Percentiles rank a stretch among this genome's conserved stretches.
Conservation (phyloP, 768 basidiomycete species). For the Asterophora lycoperdoides region DNA sequence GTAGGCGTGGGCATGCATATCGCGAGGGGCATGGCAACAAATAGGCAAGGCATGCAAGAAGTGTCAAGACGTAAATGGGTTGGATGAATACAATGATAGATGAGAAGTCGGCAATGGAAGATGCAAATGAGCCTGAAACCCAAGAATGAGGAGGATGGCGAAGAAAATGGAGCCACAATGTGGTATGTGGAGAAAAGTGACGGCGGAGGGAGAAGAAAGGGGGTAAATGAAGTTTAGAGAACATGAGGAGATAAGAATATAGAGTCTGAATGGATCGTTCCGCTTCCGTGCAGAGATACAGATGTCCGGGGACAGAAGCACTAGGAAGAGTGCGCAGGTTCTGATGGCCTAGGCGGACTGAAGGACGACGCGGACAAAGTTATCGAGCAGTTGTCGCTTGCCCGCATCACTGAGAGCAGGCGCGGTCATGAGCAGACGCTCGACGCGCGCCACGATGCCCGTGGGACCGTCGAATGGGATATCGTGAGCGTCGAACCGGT, state of each 20-base stretch:
- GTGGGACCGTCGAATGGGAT: slow-evolving; percentile 73
- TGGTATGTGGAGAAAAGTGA: too few species aligned
- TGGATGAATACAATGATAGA: slow-evolving; percentile 13
- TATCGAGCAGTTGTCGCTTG: slow-evolving; percentile 52
- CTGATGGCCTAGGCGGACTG: slow-evolving; percentile 34
- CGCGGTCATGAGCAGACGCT: slow-evolving; percentile 51
- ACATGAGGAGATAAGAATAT: neutral
- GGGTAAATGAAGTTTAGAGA: neutral
- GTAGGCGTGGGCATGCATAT: too few species aligned
- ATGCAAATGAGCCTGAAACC: slow-evolving; percentile 2
- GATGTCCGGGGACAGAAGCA: neutral
- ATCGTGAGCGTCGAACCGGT: slow-evolving; percentile 67
- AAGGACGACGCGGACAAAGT: slow-evolving; percentile 57
- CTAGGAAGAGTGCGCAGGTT: neutral
- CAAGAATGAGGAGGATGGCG: neutral
- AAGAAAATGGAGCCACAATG: too few species aligned
- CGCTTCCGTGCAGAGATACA: neutral
- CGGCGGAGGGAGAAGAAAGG: too few species aligned
- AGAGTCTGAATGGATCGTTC: neutral
- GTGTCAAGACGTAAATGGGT: neutral
- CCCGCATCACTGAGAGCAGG: slow-evolving; percentile 42
- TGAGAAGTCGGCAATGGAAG: slow-evolving; percentile 5
- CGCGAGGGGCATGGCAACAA: too few species aligned
- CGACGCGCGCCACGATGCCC: slow-evolving; percentile 64
- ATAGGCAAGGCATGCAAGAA: slow-evolving; percentile 1